phyloP scores from a whole-genome alignment of 1,284 basidiomycete species.

The Cryptococcus sp. region DNA sequence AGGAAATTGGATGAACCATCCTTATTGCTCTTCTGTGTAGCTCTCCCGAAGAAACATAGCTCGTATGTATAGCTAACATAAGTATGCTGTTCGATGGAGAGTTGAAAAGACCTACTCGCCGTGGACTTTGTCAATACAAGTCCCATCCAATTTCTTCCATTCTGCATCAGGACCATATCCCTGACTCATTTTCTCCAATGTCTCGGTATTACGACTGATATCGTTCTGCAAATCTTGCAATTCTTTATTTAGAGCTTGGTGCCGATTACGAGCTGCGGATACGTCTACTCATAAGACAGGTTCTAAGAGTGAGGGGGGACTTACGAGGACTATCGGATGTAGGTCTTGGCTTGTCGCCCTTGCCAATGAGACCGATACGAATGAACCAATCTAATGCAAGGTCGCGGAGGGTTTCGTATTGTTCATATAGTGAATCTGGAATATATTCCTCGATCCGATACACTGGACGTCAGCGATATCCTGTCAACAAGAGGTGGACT shows the following conservation, averaged over 20 bases:
- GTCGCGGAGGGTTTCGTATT: slow-evolving; percentile 68
- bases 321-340: slow-evolving; percentile 35
- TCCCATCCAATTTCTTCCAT: slow-evolving; percentile 89
- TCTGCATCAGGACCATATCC: slow-evolving; percentile 81
- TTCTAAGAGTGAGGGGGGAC: slow-evolving; percentile 4
- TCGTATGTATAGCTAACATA: slow-evolving; percentile 81
- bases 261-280: slow-evolving; percentile 57
- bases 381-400: slow-evolving; percentile 62
- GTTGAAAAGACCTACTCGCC: slow-evolving; percentile 68
- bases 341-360: slow-evolving; percentile 13
- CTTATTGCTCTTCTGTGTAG: slow-evolving; percentile 81
- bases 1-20: slow-evolving; percentile 75
- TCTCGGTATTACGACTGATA: slow-evolving; percentile 24
- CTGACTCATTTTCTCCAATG: slow-evolving; percentile 50
- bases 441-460: slow-evolving; percentile 56
- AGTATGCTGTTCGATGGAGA: neutral
- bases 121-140: slow-evolving; percentile 72
- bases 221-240: slow-evolving; percentile 47
- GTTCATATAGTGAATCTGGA: slow-evolving; percentile 72
- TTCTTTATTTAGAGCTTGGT: slow-evolving; percentile 44
- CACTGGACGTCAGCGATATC: slow-evolving; percentile 3
- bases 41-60: slow-evolving; percentile 87
- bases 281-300: slow-evolving; percentile 25
- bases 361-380: slow-evolving; percentile 60
- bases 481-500: slow-evolving; percentile 2